Base-by-base conservation (phyloP, 164 flowering plant species). In the Magnolia officinalis region DNA sequence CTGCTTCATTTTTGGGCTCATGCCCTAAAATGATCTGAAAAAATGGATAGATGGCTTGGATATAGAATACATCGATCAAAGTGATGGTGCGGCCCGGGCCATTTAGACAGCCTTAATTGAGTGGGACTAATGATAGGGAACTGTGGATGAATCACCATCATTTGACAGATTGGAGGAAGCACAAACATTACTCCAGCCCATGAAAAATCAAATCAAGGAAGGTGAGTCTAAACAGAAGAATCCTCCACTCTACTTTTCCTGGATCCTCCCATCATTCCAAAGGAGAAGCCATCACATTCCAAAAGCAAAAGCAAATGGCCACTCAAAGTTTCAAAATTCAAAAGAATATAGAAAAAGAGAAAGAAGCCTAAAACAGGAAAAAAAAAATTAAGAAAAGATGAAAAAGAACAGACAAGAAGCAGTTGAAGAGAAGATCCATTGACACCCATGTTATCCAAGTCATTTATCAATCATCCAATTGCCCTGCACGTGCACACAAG, bases 211-310 rank as follows among this genome's bases (percentile, higher is more conserved):
- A 73, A 73, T 67, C 75, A 59, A 24, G 63, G 73, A 65, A 65
- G 74, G 19, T 74, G 67, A 73, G 24, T 71, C 76, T 55, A 59
- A 72, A 72, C 64, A 73, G 74, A 67, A 77, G 63, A 80, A 72
- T 79, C 72, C 76, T 63, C 72, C 64, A 69, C 69, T 26, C 73
- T 72, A 68, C 80, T 82, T 77, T 77, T 24, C 72, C 77, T 6
- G 71, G 76, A 72, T 68, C 82, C 80, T 76, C 72, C 76, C 78
- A 68, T 76, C 82, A 78, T 77, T 76, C 72, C 65, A 58, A 76
- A 76, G 66, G 74, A 64, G 45, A 79, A 71, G 65, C 66, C 21
- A 50, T 4, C 67, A 58, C 70, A 74, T 72, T 64, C n/a, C 75
- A 65, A 77, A 70, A 77, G 78, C 63, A 78, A 74, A 79, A 78